phyloP scores from a whole-genome alignment of 1,139 yeast genomes.

The Nakaseomyces delphensis region DNA sequence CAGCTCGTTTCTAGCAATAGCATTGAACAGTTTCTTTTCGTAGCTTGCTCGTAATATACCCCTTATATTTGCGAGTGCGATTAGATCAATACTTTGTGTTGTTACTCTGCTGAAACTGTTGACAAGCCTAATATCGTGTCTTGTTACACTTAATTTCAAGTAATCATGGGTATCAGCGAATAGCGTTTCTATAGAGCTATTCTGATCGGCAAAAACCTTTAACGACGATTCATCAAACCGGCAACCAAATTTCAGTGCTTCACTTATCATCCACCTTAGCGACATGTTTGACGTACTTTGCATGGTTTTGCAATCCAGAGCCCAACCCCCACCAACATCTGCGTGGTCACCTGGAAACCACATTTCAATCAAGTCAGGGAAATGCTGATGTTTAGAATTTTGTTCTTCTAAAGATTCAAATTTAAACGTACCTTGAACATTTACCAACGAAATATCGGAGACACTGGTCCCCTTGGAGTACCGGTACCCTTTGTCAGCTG shows the following conservation, averaged over 20 bases:
- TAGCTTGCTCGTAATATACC: constrained; percentile 1
- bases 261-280: constrained; percentile 50
- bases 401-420: constrained; percentile 6
- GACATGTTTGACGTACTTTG: constrained; percentile 40
- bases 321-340: constrained; percentile 61
- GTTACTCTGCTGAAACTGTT: background rate
- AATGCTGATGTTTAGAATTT: constrained; percentile 2
- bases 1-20: constrained; percentile 2
- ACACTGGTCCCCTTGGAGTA: background rate
- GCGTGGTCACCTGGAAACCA: constrained; percentile 65
- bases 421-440: constrained; percentile 6
- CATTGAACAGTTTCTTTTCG: constrained; percentile 3
- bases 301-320: constrained; percentile 34
- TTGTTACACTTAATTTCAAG: constrained; percentile 25
- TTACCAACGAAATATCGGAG: background rate
- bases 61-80: constrained; percentile 1
- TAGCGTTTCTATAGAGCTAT: constrained; percentile 36
- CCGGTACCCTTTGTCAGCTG: background rate
- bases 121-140: constrained; percentile 1
- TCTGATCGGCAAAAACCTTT: constrained; percentile 34
- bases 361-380: constrained; percentile 40
- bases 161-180: constrained; percentile 44
- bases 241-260: constrained; percentile 44
- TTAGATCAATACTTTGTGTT: background rate
- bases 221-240: constrained; percentile 37